Evolutionary conservation across 2,329 filamentous ascomycete species (phyloP), one percentile per base, ranked within the genome.

Genomic region (Xylaria hypoxylon): DNA sequence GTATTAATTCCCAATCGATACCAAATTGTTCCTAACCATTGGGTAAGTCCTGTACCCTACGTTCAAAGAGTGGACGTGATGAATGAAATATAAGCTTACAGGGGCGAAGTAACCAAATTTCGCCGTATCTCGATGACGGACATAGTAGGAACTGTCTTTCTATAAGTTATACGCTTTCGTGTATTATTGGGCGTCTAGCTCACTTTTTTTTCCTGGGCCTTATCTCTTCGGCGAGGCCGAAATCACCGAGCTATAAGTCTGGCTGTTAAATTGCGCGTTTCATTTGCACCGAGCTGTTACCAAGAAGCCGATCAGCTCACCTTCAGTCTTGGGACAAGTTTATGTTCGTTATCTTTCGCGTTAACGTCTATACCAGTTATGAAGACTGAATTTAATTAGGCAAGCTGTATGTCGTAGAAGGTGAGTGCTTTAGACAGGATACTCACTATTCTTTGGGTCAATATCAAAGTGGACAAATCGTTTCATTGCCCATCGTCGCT

Each of bases 401-500:
- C 13, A 15, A 40, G 26, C 6, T 35, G 5, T 28, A 10, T 6
- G 40, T 35, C 5, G 5, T 33, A n/a, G 8, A 28, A 19, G 5
- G 6, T 13, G n/a, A 5, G 15, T 31, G 13, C 17, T 19, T 13
- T 2, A 31, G 28, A 11, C 40, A 15, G 13, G 19, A 10, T 33
- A n/a, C 71, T 64, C 51, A 71, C 70, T 68, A 13, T 73, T 75
- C 13, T 28, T 59, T 2, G 69, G 68, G 33, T 73, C 71, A 22
- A 75, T 72, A 26, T 75, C 70, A 59, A 73, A 73, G 59, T 74
- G 72, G 10, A 71, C 68, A 8, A 69, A 35, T 17, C 63, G 35
- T 38, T 70, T 72, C 28, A 19, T 24, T 38, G 67, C 70, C 65
- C 65, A 73, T 38, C 66, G 66, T 26, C 64, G 69, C 5, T 17